Evolutionary conservation across 495 filamentous ascomycete species (phyloP), one percentile per base, ranked within the genome.

Genomic region (Penicillium turbatum): DNA sequence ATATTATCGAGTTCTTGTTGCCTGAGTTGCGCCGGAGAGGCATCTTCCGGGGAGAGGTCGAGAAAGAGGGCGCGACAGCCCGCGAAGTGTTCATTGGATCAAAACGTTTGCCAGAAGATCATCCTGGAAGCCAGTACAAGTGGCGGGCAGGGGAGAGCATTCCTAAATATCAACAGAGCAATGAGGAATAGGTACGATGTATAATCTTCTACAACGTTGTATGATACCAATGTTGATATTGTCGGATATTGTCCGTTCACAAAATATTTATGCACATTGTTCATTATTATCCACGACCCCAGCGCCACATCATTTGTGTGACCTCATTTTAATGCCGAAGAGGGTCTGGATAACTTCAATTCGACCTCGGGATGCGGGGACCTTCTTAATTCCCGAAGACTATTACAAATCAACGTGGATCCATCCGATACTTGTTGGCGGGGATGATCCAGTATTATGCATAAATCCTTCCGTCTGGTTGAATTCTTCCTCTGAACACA

Each of bases 1-100:
- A 82, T 56, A 72, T 82, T 13, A 72, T 78, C 47, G 75, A 82
- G 53, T 67, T 78, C 34, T 61, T 84, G 21, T 36, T 82, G 13
- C 80, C 80, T 4, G 81, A 82, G 60, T 60, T 84, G 41, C 57
- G 70, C 46, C 68, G 60, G 37, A 63, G 80, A 38, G 79, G 78
- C 0, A 49, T 79, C 6, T 78, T 81, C 60, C 78, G 76, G 68
- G 69, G 77, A 17, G 72, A 78, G 39, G 75, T 80, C 38, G 69
- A 56, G 13, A 70, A 76, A 1, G 71, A 71, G 6, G 74, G 74
- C 11, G 78, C 76, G 13, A 78, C 79, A 1, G 78, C 73, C 32
- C 61, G 78, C 19, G 79, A 81, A 58, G 79, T 79, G 54, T 72
- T 76, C 42, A 72, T 75, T 45, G 70, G 71, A 11, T 56, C 66